Conservation (phyloP, 805 yeast genomes). For the Lipomyces spencermartinsiae region DNA sequence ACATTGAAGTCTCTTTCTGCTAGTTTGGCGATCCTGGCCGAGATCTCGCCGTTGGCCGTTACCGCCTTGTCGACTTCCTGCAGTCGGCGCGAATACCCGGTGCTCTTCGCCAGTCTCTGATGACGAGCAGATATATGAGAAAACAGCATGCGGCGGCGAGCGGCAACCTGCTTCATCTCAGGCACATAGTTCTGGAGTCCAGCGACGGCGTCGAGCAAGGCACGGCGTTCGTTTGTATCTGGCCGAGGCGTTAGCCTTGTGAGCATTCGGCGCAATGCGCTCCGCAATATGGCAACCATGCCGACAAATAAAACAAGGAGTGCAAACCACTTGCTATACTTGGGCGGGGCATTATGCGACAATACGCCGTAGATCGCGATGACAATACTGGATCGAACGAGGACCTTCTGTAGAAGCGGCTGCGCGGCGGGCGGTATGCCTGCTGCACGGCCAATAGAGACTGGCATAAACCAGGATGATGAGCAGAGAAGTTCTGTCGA, state of each 20-base stretch:
- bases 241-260: conserved; percentile 18
- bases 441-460: neutral
- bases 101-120: conserved; percentile 58
- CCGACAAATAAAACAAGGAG: conserved; percentile 15
- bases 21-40: conserved; percentile 53
- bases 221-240: conserved; percentile 28
- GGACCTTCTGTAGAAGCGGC: neutral
- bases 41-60: conserved; percentile 54
- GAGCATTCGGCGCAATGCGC: conserved; percentile 16
- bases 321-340: conserved; percentile 25
- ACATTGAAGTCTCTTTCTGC: conserved; percentile 50
- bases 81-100: conserved; percentile 63
- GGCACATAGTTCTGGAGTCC: conserved; percentile 39
- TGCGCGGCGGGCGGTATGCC: conserved; percentile 12
- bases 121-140: conserved; percentile 58
- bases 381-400: conserved; percentile 19
- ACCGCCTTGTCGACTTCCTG: conserved; percentile 56
- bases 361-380: conserved; percentile 19
- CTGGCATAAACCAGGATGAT: neutral
- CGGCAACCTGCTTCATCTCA: conserved; percentile 26
- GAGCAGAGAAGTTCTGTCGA: neutral
- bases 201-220: conserved; percentile 37
- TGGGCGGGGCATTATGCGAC: conserved; percentile 20
- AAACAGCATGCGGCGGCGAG: conserved; percentile 41
- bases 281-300: conserved; percentile 24